Conservation (phyloP, 1,284 basidiomycete genomes). For the Psilocybe mexicana region DNA sequence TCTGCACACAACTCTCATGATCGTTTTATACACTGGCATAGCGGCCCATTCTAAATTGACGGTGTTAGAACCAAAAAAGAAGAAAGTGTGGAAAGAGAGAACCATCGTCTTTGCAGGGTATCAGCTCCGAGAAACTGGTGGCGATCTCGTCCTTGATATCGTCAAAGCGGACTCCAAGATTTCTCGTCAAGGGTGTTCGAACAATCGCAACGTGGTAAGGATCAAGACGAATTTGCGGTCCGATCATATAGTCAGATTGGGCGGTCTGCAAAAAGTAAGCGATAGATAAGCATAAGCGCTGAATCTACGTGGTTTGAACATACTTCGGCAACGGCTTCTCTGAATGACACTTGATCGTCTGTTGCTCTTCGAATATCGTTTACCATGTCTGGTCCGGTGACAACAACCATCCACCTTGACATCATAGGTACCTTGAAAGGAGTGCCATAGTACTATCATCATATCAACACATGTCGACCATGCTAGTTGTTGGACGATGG, state of each 20-base stretch:
- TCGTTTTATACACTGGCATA: slow-evolving; percentile 31
- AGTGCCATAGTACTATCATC: slow-evolving; percentile 4
- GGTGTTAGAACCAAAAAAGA: not conserved
- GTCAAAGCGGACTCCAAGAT: slow-evolving; percentile 19
- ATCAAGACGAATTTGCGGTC: slow-evolving; percentile 15
- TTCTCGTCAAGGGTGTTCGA: slow-evolving; percentile 24
- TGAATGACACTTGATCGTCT: slow-evolving; percentile 14
- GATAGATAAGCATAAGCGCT: not conserved
- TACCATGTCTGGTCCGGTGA: slow-evolving; percentile 13
- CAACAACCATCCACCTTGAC: slow-evolving; percentile 15
- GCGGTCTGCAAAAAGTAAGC: slow-evolving; percentile 8
- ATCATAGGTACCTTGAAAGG: slow-evolving; percentile 15
- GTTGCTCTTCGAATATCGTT: slow-evolving; percentile 18
- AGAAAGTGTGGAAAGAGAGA: not conserved
- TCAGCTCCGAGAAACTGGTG: slow-evolving; percentile 15
- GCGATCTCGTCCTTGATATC: slow-evolving; percentile 27
- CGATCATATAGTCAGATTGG: slow-evolving; percentile 21
- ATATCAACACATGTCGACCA: not conserved
- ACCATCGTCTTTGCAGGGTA: slow-evolving; percentile 4
- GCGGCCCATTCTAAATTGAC: slow-evolving; percentile 41
- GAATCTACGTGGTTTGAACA: not conserved
- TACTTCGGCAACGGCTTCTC: slow-evolving; percentile 14
- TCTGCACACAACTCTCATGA: slow-evolving; percentile 41
- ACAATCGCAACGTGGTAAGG: slow-evolving; percentile 23
- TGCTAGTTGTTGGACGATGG: not conserved